Evolutionary conservation across 2,329 filamentous ascomycete genomes (phyloP).

Genomic region (Fonsecaea pugnacius): DNA sequence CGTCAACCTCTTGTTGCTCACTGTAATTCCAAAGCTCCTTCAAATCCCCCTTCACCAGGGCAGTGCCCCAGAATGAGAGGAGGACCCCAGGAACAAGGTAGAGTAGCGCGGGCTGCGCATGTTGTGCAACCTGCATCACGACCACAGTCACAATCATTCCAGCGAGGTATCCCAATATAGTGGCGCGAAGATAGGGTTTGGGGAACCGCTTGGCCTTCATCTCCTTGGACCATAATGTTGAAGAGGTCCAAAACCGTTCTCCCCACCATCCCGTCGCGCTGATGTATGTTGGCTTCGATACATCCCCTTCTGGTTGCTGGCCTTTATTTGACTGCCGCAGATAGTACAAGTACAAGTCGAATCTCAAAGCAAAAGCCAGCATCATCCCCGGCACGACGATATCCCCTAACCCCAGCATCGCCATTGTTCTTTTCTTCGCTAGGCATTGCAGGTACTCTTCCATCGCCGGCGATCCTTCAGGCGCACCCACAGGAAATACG

Average conservation of each 20-base stretch:
- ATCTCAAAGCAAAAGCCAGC: constrained; percentile 84
- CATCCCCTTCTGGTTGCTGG: constrained; percentile 31
- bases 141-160: constrained; percentile 78
- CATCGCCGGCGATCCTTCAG: constrained; percentile 40
- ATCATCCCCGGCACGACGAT: constrained; percentile 91
- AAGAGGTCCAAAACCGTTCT: constrained; percentile 75
- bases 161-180: constrained; percentile 73
- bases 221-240: constrained; percentile 41
- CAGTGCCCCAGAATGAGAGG: constrained; percentile 74
- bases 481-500: constrained; percentile 46
- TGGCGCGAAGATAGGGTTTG: constrained; percentile 84
- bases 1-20: constrained; percentile 59
- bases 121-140: constrained; percentile 76
- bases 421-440: constrained; percentile 47
- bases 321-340: constrained; percentile 59
- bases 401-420: constrained; percentile 93
- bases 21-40: constrained; percentile 79
- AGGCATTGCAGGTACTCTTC: constrained; percentile 36
- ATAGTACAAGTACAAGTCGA: constrained; percentile 86
- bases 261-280: constrained; percentile 77
- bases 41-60: constrained; percentile 71
- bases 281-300: constrained; percentile 45
- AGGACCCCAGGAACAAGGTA: constrained; percentile 91
- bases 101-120: constrained; percentile 85
- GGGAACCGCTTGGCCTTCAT: constrained; percentile 62